phyloP scores from a whole-genome alignment of 148 eudicot genomes.

The Arctostaphylos glauca region DNA sequence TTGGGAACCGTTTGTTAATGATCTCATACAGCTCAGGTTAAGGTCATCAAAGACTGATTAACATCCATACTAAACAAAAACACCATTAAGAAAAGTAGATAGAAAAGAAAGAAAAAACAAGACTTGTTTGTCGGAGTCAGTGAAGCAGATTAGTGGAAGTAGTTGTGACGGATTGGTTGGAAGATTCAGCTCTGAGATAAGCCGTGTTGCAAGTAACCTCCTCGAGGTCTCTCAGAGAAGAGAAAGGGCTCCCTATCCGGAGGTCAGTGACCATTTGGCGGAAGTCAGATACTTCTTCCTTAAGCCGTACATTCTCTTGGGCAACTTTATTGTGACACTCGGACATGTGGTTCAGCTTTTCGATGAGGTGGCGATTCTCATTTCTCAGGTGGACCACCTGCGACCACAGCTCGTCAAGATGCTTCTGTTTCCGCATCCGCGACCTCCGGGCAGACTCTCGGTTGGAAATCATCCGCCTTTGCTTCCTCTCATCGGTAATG shows the following conservation, averaged over 20 bases:
- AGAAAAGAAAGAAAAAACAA: not conserved
- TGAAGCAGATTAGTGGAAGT: constrained; percentile 45
- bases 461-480: constrained; percentile 82
- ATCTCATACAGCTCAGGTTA: constrained; percentile 18
- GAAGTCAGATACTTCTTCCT: constrained; percentile 59
- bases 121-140: constrained; percentile 17
- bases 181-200: constrained; percentile 52
- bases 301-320: constrained; percentile 60
- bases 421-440: constrained; percentile 84
- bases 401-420: constrained; percentile 72
- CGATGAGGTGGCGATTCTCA: constrained; percentile 55
- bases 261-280: constrained; percentile 47
- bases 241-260: constrained; percentile 44
- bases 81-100: not conserved
- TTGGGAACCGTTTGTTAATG: not conserved
- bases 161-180: constrained; percentile 31
- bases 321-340: constrained; percentile 49
- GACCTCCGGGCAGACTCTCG: constrained; percentile 88
- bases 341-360: constrained; percentile 44
- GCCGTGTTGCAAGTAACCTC: constrained; percentile 50
- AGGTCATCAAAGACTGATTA: constrained; percentile 11
- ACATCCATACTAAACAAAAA: constrained; percentile 11
- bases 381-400: constrained; percentile 54
- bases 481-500: constrained; percentile 65
- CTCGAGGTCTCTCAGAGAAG: constrained; percentile 50